phyloP scores from a whole-genome alignment of 176 grass and related monocot genomes.

The Triticum timopheevii region DNA sequence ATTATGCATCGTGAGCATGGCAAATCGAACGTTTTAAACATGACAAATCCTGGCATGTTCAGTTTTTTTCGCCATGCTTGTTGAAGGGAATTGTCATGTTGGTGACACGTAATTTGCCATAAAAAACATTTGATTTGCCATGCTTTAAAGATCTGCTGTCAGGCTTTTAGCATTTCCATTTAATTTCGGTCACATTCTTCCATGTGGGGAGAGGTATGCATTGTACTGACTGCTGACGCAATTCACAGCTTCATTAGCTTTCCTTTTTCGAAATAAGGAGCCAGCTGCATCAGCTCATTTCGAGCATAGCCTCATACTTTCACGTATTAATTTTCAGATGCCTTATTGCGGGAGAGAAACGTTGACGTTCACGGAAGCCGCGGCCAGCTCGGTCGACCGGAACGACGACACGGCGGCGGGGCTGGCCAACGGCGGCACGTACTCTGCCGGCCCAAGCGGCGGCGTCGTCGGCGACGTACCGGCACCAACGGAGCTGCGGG shows the following conservation, averaged over 20 bases:
- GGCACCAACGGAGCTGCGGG: constrained; percentile 47
- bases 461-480: constrained; percentile 2
- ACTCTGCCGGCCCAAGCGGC: neutral
- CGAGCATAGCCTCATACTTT: neutral
- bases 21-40: too few species aligned
- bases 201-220: neutral
- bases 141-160: too few species aligned
- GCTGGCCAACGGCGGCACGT: neutral
- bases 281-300: neutral
- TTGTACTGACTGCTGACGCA: neutral
- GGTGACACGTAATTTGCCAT: too few species aligned
- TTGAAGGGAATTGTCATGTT: too few species aligned
- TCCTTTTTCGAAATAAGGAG: neutral
- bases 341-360: constrained; percentile 39
- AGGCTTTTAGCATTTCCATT: too few species aligned
- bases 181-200: neutral
- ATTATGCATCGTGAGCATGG: too few species aligned
- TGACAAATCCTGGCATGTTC: too few species aligned
- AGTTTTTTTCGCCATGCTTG: too few species aligned
- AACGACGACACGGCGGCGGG: constrained; percentile 2
- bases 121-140: too few species aligned
- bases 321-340: constrained; percentile 31
- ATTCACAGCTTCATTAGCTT: neutral
- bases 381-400: constrained; percentile 31
- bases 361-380: constrained; percentile 31